phyloP scores from a whole-genome alignment of 768 basidiomycete genomes.

The Imleria badia region DNA sequence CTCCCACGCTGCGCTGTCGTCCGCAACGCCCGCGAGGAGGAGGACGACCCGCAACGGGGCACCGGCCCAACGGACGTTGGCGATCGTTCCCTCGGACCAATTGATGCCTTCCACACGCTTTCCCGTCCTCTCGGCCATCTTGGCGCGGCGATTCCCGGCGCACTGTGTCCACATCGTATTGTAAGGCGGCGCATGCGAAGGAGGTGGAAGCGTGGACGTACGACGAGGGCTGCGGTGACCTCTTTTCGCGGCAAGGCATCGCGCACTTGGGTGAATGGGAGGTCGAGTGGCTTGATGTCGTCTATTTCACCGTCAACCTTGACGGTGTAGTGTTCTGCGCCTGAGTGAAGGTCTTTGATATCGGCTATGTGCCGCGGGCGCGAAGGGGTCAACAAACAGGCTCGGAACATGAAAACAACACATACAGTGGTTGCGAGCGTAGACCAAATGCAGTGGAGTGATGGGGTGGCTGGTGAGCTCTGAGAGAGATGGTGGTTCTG shows the following conservation, averaged over 20 bases:
- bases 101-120: conserved; percentile 51
- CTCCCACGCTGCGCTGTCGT: conserved; percentile 15
- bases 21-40: conserved; percentile 39
- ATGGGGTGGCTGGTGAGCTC: conserved; percentile 44
- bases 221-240: conserved; percentile 58
- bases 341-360: conserved; percentile 23
- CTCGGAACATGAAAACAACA: conserved; percentile 16
- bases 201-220: conserved; percentile 21
- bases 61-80: conserved; percentile 69
- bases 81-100: conserved; percentile 69
- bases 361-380: conserved; percentile 18
- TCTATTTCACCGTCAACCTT: conserved; percentile 28
- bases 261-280: conserved; percentile 22
- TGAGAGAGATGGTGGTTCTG: conserved; percentile 62
- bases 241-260: conserved; percentile 19
- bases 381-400: background rate
- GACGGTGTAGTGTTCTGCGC: conserved; percentile 23
- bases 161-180: conserved; percentile 36
- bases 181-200: background rate
- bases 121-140: conserved; percentile 58
- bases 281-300: conserved; percentile 8
- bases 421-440: conserved; percentile 70
- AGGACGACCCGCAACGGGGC: conserved; percentile 58
- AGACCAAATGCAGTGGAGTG: conserved; percentile 66
- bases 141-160: conserved; percentile 65